A percentile compares a stretch with the other conserved stretches of the same genome.
These are phyloP conservation scores for Phytophthora boehmeriae DNA, from an alignment of 352 stramenopile genomes.

Conservation along the genomic window DNA sequence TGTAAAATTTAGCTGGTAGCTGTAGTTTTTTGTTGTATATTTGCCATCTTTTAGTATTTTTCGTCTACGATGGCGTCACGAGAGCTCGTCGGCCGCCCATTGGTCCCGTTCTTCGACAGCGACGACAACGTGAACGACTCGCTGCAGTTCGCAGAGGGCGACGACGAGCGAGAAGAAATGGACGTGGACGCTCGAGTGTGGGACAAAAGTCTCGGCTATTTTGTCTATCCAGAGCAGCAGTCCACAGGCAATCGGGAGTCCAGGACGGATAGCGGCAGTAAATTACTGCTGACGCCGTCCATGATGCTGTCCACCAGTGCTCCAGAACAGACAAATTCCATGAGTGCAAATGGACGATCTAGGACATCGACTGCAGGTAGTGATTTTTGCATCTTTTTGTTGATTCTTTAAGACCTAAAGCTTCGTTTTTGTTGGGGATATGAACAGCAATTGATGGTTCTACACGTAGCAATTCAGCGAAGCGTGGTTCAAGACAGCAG, in stretches of 20 bases:
- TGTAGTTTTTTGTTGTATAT: slow-evolving; percentile 21
- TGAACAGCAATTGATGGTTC: slow-evolving; percentile 22
- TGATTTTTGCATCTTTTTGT: slow-evolving; percentile 13
- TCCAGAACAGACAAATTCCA: slow-evolving; percentile 42
- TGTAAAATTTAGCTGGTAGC: slow-evolving; percentile 1
- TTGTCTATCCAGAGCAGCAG: slow-evolving; percentile 73
- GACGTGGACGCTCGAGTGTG: slow-evolving; percentile 86
- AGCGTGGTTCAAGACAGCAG: slow-evolving; percentile 48
- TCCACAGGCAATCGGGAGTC: slow-evolving; percentile 17
- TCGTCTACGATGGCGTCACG: slow-evolving; percentile 37
- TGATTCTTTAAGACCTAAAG: too few species aligned
- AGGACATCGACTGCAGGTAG: slow-evolving; percentile 28
- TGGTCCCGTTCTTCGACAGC: slow-evolving; percentile 79
- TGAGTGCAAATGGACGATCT: slow-evolving; percentile 22
- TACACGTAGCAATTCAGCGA: slow-evolving; percentile 53
- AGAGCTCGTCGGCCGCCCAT: slow-evolving; percentile 64
- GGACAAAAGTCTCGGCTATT: slow-evolving; percentile 85
- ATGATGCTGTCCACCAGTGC: slow-evolving; percentile 81
- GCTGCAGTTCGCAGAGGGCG: slow-evolving; percentile 43
- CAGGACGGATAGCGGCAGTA: slow-evolving; percentile 34
- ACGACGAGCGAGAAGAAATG: slow-evolving; percentile 54
- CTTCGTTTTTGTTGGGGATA: slow-evolving; percentile 5
- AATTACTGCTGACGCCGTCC: slow-evolving; percentile 63
- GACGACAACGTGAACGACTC: slow-evolving; percentile 79
- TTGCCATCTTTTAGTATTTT: slow-evolving; percentile 11